A percentile compares a stretch with the other conserved stretches of the same genome.
Evolutionary conservation across 1,139 yeast species (phyloP).

Genomic region (Kodamaea anthophila): DNA sequence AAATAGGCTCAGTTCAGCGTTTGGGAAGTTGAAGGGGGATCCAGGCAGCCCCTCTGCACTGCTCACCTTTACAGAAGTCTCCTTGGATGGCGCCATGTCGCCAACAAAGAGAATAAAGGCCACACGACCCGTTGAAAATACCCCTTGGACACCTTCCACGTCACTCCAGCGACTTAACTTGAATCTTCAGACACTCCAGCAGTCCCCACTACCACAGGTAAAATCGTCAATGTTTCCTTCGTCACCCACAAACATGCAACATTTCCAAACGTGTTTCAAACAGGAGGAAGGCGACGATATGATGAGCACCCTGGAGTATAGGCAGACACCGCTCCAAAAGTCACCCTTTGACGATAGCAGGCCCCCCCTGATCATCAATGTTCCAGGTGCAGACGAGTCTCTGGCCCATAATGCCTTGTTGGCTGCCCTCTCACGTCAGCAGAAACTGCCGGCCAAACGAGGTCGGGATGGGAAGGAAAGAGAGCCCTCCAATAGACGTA

Average conservation of each 20-base stretch:
- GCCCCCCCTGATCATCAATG: slow-evolving; percentile 8
- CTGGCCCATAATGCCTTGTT: slow-evolving; percentile 41
- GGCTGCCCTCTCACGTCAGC: slow-evolving; percentile 33
- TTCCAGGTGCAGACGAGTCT: slow-evolving; percentile 32
- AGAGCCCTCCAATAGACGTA: slow-evolving; percentile 1
- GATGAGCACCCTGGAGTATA: slow-evolving; percentile 6
- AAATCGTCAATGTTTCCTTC: slow-evolving; percentile 9
- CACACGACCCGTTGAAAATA: slow-evolving; percentile 1
- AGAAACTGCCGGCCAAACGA: slow-evolving; percentile 5
- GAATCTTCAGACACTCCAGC: slow-evolving; percentile 35
- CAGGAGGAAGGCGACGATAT: slow-evolving; percentile 6
- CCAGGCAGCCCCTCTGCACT: slow-evolving; percentile 13
- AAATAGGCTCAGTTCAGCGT: slow-evolving; percentile 33
- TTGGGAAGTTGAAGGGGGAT: slow-evolving; percentile 28
- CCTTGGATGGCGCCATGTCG: slow-evolving; percentile 25
- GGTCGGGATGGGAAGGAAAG: slow-evolving; percentile 1
- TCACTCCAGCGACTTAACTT: slow-evolving; percentile 26
- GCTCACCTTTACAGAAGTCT: slow-evolving; percentile 28
- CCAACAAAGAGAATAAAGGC: slow-evolving; percentile 21
- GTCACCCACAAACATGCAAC: slow-evolving; percentile 8
- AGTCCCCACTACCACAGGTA: slow-evolving; percentile 21
- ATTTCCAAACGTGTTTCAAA: slow-evolving; percentile 6
- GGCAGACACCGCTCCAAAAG: slow-evolving; percentile 15
- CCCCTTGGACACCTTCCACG: slow-evolving; percentile 20
- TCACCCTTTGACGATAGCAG: slow-evolving; percentile 18